These are phyloP conservation scores for Acanthamoeba lenticulata DNA, from an alignment of 208 protist species.

Conservation along the genomic window DNA sequence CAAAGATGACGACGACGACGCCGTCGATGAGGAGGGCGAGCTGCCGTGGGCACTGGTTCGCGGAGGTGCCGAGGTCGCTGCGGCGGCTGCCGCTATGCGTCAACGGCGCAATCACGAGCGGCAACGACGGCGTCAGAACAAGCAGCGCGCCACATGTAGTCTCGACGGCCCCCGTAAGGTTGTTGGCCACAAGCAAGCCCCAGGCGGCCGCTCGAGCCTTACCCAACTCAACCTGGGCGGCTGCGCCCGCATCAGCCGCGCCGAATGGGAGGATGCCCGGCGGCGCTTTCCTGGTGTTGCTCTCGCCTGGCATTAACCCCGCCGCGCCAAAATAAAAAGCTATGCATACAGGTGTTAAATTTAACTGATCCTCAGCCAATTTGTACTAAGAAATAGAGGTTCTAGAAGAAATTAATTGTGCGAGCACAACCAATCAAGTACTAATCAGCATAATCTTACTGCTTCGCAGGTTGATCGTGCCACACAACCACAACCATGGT, in stretches of 20 bases:
- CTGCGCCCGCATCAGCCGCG: not conserved
- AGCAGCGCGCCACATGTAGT: not conserved
- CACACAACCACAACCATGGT: not conserved
- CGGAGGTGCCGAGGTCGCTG: not conserved
- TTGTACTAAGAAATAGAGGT: too few relatives aligned
- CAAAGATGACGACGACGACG: not conserved
- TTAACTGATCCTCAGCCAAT: too few relatives aligned
- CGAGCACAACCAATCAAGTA: too few relatives aligned
- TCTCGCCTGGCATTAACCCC: constrained; percentile 5
- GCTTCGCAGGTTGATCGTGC: too few relatives aligned
- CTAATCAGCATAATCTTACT: too few relatives aligned
- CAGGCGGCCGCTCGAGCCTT: not conserved
- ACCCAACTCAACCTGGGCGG: constrained; percentile 39
- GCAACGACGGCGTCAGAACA: not conserved
- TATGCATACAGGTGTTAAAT: not conserved
- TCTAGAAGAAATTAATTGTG: too few relatives aligned
- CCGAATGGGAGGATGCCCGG: not conserved
- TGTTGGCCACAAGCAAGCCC: too few relatives aligned
- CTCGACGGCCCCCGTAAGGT: too few relatives aligned
- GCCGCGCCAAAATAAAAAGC: not conserved
- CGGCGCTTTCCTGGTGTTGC: not conserved
- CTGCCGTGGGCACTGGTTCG: constrained; percentile 25
- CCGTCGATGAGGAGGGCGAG: constrained; percentile 17
- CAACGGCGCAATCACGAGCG: not conserved
- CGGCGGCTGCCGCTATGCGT: not conserved